A percentile compares a stretch with the other conserved stretches of the same genome.
Conservation (phyloP, 805 yeast genomes). For the Jamesozyma gamospora region DNA sequence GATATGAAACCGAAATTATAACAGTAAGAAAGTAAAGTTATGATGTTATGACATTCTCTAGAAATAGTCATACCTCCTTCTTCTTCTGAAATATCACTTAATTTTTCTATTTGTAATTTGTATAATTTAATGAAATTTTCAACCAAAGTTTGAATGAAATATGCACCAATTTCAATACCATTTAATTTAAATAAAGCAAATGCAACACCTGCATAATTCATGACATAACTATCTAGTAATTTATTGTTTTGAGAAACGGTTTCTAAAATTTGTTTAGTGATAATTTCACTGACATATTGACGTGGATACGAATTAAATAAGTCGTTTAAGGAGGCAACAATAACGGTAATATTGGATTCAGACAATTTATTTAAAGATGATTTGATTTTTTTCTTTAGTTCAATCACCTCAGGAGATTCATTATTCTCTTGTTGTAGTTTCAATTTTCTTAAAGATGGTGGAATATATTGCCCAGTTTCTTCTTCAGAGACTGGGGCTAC, state of each 20-base stretch:
- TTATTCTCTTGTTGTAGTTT: constrained; percentile 30
- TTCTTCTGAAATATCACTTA: not conserved
- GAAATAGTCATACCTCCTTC: constrained; percentile 11
- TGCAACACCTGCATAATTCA: constrained; percentile 67
- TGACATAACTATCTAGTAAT: constrained; percentile 66
- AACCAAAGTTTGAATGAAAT: constrained; percentile 67
- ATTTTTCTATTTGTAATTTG: constrained; percentile 10
- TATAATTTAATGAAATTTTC: constrained; percentile 49
- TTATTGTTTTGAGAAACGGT: constrained; percentile 56
- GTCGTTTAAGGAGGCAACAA: constrained; percentile 57
- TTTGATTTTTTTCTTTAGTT: constrained; percentile 55
- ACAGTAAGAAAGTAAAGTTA: constrained; percentile 65
- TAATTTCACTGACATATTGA: constrained; percentile 62
- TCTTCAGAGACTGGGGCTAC: constrained; percentile 41
- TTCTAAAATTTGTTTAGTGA: constrained; percentile 54
- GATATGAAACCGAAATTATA: constrained; percentile 72
- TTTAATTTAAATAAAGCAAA: constrained; percentile 66
- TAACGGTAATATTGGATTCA: constrained; percentile 67
- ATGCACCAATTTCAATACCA: constrained; percentile 88
- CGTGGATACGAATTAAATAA: constrained; percentile 62
- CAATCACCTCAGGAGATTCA: constrained; percentile 38
- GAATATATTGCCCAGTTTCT: constrained; percentile 54
- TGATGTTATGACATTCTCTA: constrained; percentile 53
- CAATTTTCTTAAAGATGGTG: constrained; percentile 72
- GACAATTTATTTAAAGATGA: constrained; percentile 84